phyloP scores from a whole-genome alignment of 169 alveolate species.

The Blepharisma undulans region DNA sequence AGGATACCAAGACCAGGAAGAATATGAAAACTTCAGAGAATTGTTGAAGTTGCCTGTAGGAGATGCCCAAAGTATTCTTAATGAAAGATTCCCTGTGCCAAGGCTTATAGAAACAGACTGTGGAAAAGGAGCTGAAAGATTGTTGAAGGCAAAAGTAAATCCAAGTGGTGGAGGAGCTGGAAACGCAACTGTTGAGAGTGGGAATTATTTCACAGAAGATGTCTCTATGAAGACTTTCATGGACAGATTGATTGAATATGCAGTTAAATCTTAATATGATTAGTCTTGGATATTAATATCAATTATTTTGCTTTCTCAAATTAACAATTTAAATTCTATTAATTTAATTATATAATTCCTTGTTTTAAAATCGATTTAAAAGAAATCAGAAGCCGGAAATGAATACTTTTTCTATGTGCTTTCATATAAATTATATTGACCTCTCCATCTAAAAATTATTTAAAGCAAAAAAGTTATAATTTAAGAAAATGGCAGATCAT shows the following conservation, averaged over 20 bases:
- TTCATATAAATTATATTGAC: background rate
- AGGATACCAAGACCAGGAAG: constrained; percentile 96
- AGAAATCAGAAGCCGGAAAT: too few species aligned
- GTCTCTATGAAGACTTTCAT: constrained; percentile 96
- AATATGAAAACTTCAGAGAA: constrained; percentile 94
- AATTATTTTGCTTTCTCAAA: background rate
- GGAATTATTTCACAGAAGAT: constrained; percentile 93
- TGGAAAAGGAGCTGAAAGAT: constrained; percentile 98
- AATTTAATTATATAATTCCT: too few species aligned
- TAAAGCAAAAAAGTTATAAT: background rate
- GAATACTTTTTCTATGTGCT: background rate
- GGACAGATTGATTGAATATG: constrained; percentile 96
- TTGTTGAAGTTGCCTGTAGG: constrained; percentile 92
- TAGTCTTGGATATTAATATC: background rate
- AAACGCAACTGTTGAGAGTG: constrained; percentile 59
- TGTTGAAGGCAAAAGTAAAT: constrained; percentile 95
- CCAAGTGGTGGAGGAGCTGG: constrained; percentile 89
- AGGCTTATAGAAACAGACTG: constrained; percentile 95
- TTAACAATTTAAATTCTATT: too few species aligned
- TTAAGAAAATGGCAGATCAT: constrained; percentile 40
- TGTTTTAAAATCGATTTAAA: too few species aligned
- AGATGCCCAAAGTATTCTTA: constrained; percentile 93
- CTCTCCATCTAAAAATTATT: too few species aligned
- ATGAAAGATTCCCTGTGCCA: constrained; percentile 98
- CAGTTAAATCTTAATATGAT: constrained; percentile 72